These are phyloP conservation scores for Metschnikowia koreensis DNA, from an alignment of 805 yeast genomes.

Conservation along the genomic window DNA sequence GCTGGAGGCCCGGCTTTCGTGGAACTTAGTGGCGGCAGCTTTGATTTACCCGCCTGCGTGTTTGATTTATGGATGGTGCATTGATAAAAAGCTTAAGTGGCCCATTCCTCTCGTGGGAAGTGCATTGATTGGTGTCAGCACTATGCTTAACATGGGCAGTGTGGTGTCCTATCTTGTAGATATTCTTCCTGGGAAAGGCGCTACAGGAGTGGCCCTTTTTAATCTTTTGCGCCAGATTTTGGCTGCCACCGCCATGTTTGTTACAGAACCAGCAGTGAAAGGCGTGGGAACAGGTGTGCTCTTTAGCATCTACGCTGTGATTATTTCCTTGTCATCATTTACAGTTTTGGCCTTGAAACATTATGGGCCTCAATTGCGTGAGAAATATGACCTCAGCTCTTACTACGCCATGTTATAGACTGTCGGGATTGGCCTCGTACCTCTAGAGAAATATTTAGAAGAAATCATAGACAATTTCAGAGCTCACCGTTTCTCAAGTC, in stretches of 20 bases:
- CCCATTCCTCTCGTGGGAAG: conserved; percentile 78
- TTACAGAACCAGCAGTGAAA: conserved; percentile 63
- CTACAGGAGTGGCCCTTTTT: conserved; percentile 83
- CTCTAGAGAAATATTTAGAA: no score
- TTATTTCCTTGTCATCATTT: conserved; percentile 44
- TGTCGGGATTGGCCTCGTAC: background rate
- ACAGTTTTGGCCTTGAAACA: conserved; percentile 48
- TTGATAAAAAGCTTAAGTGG: conserved; percentile 69
- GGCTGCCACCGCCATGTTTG: conserved; percentile 76
- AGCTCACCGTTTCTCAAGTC: no score
- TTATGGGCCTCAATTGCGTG: conserved; percentile 62
- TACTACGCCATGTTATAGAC: conserved; percentile 50
- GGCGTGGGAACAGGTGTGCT: conserved; percentile 74
- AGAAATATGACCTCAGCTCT: conserved; percentile 54
- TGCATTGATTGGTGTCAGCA: conserved; percentile 75
- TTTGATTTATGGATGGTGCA: conserved; percentile 82
- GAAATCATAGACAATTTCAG: no score
- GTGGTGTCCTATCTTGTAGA: conserved; percentile 80
- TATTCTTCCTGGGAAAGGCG: conserved; percentile 82
- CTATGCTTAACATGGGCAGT: conserved; percentile 81
- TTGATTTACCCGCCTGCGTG: conserved; percentile 60
- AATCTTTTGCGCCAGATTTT: conserved; percentile 69
- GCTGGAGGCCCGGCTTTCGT: conserved; percentile 78
- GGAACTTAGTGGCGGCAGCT: conserved; percentile 68
- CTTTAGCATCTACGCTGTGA: conserved; percentile 62